phyloP scores from a whole-genome alignment of 108 stramenopile species.

The Pseudonitzschia pungens region DNA sequence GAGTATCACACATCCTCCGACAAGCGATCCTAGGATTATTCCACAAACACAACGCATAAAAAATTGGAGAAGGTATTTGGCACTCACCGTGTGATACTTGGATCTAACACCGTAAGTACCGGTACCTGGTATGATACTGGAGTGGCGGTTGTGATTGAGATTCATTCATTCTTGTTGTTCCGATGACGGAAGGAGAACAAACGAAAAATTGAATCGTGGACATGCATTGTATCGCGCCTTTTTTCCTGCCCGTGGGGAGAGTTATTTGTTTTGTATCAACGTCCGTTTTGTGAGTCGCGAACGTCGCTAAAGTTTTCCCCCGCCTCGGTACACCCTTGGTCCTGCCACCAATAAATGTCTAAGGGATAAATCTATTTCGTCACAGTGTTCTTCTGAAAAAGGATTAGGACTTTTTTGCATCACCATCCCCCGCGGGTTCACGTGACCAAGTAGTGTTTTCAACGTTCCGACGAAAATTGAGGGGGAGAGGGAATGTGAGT shows the following conservation, averaged over 20 bases:
- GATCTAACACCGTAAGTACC: too few relatives aligned
- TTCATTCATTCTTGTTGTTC: too few relatives aligned
- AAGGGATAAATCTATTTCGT: too few relatives aligned
- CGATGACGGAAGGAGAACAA: background rate
- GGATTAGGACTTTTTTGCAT: background rate
- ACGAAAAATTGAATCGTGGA: background rate
- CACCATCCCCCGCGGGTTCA: background rate
- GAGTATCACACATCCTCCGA: too few relatives aligned
- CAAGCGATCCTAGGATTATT: too few relatives aligned
- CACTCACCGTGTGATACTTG: too few relatives aligned
- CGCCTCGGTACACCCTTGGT: background rate
- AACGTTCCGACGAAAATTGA: background rate
- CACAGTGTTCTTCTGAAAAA: too few relatives aligned
- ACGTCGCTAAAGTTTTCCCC: background rate
- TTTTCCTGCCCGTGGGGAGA: background rate
- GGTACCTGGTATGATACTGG: too few relatives aligned
- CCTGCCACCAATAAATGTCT: background rate
- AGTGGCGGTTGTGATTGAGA: too few relatives aligned
- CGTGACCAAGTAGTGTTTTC: background rate
- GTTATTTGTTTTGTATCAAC: background rate
- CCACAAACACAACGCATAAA: too few relatives aligned
- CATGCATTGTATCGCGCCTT: background rate
- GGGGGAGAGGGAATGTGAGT: background rate
- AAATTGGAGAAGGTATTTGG: too few relatives aligned
- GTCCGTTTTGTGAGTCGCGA: background rate